phyloP scores from a whole-genome alignment of 2,329 filamentous ascomycete species.

The Rhinocladiella similis region DNA sequence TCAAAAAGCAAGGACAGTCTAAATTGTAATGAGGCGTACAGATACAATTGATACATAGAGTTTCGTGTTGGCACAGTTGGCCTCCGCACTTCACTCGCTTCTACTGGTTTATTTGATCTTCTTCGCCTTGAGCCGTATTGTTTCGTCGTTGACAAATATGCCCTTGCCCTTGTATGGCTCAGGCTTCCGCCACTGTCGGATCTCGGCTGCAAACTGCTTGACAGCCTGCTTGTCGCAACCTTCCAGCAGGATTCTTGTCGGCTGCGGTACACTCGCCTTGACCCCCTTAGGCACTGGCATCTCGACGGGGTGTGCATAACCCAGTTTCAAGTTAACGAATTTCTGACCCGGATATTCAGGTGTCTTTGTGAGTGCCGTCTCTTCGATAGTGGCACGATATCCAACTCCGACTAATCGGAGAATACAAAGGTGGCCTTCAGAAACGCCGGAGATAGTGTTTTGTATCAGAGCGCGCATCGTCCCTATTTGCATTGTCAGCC shows the following conservation, averaged over 20 bases:
- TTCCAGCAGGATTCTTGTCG: slow-evolving; percentile 87
- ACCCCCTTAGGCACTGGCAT: slow-evolving; percentile 79
- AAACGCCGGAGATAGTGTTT: slow-evolving; percentile 89
- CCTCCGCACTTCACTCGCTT: background rate
- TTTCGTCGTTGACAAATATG: slow-evolving; percentile 97
- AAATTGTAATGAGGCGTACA: background rate
- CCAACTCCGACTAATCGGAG: slow-evolving; percentile 92
- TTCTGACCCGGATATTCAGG: slow-evolving; percentile 77
- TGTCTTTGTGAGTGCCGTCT: slow-evolving; percentile 62
- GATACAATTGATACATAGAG: slow-evolving; percentile 27
- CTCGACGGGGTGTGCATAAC: slow-evolving; percentile 94
- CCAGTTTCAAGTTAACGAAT: slow-evolving; percentile 91
- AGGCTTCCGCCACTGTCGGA: slow-evolving; percentile 83
- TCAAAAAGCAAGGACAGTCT: too few relatives aligned
- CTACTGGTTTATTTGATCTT: slow-evolving; percentile 75
- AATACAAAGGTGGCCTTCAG: slow-evolving; percentile 93
- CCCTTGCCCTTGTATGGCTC: slow-evolving; percentile 99
- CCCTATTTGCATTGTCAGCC: slow-evolving; percentile 52
- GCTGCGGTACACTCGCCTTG: slow-evolving; percentile 82
- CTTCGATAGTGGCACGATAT: slow-evolving; percentile 85
- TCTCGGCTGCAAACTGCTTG: slow-evolving; percentile 86
- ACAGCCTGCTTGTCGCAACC: slow-evolving; percentile 82
- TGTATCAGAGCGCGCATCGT: slow-evolving; percentile 87
- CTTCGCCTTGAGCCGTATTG: slow-evolving; percentile 97
- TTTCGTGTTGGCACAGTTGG: slow-evolving; percentile 1